Percentiles rank a stretch among this genome's conserved stretches.
Conservation (phyloP, 352 stramenopile species). For the Pythium rhizo-oryzae region DNA sequence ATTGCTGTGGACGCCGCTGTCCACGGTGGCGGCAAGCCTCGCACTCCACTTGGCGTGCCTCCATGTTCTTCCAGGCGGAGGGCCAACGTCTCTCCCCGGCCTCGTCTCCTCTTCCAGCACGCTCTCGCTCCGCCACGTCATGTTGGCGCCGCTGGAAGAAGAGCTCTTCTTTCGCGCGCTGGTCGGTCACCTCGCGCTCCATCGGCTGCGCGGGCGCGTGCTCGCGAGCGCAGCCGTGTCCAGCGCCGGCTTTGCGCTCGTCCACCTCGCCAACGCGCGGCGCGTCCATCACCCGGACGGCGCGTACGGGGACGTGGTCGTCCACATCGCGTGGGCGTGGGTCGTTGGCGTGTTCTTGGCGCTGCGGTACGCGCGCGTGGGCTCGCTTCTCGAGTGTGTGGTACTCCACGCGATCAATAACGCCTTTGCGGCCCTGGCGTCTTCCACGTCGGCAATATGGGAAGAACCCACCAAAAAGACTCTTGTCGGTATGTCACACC, state of each 20-base stretch:
- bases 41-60: neutral
- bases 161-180: conserved; percentile 70
- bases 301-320: conserved; percentile 19
- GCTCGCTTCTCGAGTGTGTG: conserved; percentile 56
- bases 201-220: conserved; percentile 34
- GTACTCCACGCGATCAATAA: conserved; percentile 70
- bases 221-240: conserved; percentile 35
- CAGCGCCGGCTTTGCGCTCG: conserved; percentile 47
- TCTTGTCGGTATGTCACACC: neutral
- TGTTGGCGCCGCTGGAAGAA: conserved; percentile 53
- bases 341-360: conserved; percentile 54
- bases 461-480: neutral
- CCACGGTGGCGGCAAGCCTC: conserved; percentile 2
- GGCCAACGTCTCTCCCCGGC: no score
- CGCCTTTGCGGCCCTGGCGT: conserved; percentile 37
- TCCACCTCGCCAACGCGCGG: conserved; percentile 47
- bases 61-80: neutral
- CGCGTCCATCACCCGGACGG: neutral
- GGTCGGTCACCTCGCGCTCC: conserved; percentile 47
- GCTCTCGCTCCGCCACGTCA: conserved; percentile 32
- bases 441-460: conserved; percentile 21
- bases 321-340: conserved; percentile 47
- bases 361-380: conserved; percentile 35
- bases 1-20: conserved; percentile 13
- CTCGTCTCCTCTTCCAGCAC: neutral